Base-by-base conservation (phyloP, 2,329 filamentous ascomycete genomes). In the Stachybotrys chartarum region DNA sequence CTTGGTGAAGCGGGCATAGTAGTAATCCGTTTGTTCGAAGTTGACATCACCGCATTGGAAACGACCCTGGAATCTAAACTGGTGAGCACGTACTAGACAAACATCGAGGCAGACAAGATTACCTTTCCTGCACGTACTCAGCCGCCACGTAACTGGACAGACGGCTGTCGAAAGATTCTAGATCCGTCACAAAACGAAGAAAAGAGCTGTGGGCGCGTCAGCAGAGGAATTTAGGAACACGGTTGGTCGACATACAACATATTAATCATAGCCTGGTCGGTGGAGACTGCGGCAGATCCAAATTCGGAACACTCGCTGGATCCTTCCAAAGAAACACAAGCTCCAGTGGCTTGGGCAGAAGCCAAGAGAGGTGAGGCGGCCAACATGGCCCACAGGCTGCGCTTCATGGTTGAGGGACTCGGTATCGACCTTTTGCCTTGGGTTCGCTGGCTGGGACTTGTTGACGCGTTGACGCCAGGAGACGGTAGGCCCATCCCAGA, bases 1-100 rank as follows among this genome's bases (percentile, higher is more conserved):
- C 50, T 85, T 94, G 6, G 93, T 96, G 73, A 93, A 99, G 64
- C 94, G 87, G 51, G 94, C 93, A 73, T 99, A 99, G 66, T 92
- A 83, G 65, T 88, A 81, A 62, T 84, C 87, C 5, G 91, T 87
- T 68, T 96, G 89, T 55, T 83, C 84, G 55, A 92, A 80, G 66
- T 94, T 84, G 64, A 97, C 78, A 59, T 82, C 81, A 51, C 82
- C 79, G 70, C 94, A 99, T 55, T 93, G 93, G 60, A 99, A 82
- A 51, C 91, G 77, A 54, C 81, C 78, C 69, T 89, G 80, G 72
- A 93, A 99, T 77, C 93, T 97, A 56, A 16, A 35, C 2, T 39
- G 53, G 16, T 45, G 17, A 42, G 35, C 35, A 10, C 45, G 18
- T 17, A 17, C 16, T n/a, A 14, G 18, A 8, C 11, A 8, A 8